A percentile compares a stretch with the other conserved stretches of the same genome.
phyloP scores from a whole-genome alignment of 1,139 yeast species.

The Geotrichum cucujoidarum region DNA sequence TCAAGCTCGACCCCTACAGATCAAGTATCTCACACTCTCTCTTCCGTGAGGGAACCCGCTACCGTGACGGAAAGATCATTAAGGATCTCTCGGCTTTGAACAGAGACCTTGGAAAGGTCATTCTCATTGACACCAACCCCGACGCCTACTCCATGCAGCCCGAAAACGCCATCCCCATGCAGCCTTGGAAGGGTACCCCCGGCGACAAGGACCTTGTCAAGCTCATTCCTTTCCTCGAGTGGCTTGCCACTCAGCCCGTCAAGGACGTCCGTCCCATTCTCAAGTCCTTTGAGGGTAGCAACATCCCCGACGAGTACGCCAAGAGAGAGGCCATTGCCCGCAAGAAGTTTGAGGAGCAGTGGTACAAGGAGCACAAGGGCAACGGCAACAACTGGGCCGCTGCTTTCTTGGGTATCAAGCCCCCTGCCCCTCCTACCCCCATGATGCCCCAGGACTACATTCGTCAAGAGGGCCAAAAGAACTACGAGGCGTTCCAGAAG shows the following conservation, averaged over 20 bases:
- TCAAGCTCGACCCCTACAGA: slow-evolving; percentile 87
- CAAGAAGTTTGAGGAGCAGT: slow-evolving; percentile 63
- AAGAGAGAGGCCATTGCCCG: slow-evolving; percentile 73
- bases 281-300: slow-evolving; percentile 58
- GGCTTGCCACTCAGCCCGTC: slow-evolving; percentile 85
- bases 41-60: slow-evolving; percentile 86
- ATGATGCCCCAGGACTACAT: slow-evolving; percentile 88
- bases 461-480: slow-evolving; percentile 89
- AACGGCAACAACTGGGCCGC: slow-evolving; percentile 50
- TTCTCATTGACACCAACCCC: slow-evolving; percentile 72
- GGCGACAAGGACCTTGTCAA: slow-evolving; percentile 70
- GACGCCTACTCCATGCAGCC: slow-evolving; percentile 79
- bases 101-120: slow-evolving; percentile 79
- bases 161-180: slow-evolving; percentile 79
- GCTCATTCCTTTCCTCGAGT: slow-evolving; percentile 89
- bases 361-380: slow-evolving; percentile 44
- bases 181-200: slow-evolving; percentile 81
- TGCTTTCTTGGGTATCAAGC: slow-evolving; percentile 57
- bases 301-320: slow-evolving; percentile 74
- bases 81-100: slow-evolving; percentile 82
- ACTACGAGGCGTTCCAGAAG: slow-evolving; percentile 77
- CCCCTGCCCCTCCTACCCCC: slow-evolving; percentile 50
- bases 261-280: slow-evolving; percentile 88
- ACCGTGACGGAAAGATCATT: slow-evolving; percentile 71
- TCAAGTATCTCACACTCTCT: slow-evolving; percentile 84